Conservation (phyloP, 108 stramenopile species). For the Conticribra guillardii region DNA sequence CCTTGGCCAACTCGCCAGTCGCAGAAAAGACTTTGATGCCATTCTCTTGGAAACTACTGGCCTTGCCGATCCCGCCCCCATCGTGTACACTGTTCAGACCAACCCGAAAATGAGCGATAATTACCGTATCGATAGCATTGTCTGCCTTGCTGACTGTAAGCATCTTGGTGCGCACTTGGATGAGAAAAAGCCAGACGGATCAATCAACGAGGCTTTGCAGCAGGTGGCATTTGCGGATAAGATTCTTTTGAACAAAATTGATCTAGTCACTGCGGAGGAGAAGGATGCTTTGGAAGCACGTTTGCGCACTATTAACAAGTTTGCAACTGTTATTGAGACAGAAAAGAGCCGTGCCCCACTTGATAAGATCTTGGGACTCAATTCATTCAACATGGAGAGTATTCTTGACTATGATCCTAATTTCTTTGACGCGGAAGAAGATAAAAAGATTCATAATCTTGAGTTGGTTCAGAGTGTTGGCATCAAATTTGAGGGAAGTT, state of each 20-base stretch:
- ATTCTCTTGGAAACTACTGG: conserved; percentile 96
- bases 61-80: conserved; percentile 95
- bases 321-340: conserved; percentile 89
- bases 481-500: conserved; percentile 81
- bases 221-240: conserved; percentile 99
- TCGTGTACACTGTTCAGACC: conserved; percentile 95
- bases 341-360: conserved; percentile 82
- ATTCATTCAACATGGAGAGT: conserved; percentile 92
- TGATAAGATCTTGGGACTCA: conserved; percentile 85
- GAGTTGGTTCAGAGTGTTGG: conserved; percentile 90
- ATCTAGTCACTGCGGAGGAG: conserved; percentile 90
- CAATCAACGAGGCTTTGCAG: conserved; percentile 91
- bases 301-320: conserved; percentile 82
- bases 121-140: conserved; percentile 88
- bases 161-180: conserved; percentile 90
- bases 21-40: conserved; percentile 92
- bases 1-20: conserved; percentile 84
- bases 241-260: conserved; percentile 96
- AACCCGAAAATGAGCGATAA: conserved; percentile 90
- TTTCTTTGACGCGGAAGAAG: conserved; percentile 83
- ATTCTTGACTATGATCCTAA: conserved; percentile 85
- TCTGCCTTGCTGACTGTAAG: conserved; percentile 93
- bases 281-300: conserved; percentile 82
- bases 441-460: conserved; percentile 86
- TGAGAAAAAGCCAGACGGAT: conserved; percentile 88